Conservation (phyloP, 768 basidiomycete species). For the Collybia mongolica region DNA sequence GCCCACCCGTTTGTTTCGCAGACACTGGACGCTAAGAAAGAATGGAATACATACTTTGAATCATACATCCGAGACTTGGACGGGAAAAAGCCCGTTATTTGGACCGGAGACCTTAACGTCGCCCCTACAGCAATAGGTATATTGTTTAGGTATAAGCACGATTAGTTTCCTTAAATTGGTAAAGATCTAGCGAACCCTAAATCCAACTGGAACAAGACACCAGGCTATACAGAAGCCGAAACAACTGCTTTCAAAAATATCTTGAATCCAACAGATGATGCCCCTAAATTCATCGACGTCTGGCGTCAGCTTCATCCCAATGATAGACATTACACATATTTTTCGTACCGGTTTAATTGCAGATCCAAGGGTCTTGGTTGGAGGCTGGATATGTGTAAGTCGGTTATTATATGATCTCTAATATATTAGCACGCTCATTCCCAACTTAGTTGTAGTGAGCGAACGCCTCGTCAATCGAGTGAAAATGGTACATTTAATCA, state of each 20-base stretch:
- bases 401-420: not conserved
- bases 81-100: constrained; percentile 80
- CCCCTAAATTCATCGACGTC: constrained; percentile 64
- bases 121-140: constrained; percentile 74
- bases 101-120: constrained; percentile 87
- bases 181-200: constrained; percentile 70
- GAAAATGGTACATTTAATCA: constrained; percentile 43
- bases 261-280: constrained; percentile 47
- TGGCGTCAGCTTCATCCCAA: constrained; percentile 75
- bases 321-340: constrained; percentile 80
- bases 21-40: constrained; percentile 75
- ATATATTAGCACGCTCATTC: constrained; percentile 1
- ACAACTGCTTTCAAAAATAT: constrained; percentile 73
- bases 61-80: constrained; percentile 71
- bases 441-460: constrained; percentile 64
- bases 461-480: constrained; percentile 63
- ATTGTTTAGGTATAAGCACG: not conserved
- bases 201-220: constrained; percentile 83
- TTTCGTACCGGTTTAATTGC: constrained; percentile 81
- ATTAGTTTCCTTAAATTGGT: not conserved
- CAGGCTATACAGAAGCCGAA: constrained; percentile 84
- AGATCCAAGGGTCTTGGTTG: constrained; percentile 81
- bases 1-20: constrained; percentile 24
- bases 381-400: constrained; percentile 82
- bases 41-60: constrained; percentile 80